Evolutionary conservation across 768 basidiomycete genomes (phyloP), one percentile per base, ranked within the genome.

Genomic region (Calocybe gangraenosa): DNA sequence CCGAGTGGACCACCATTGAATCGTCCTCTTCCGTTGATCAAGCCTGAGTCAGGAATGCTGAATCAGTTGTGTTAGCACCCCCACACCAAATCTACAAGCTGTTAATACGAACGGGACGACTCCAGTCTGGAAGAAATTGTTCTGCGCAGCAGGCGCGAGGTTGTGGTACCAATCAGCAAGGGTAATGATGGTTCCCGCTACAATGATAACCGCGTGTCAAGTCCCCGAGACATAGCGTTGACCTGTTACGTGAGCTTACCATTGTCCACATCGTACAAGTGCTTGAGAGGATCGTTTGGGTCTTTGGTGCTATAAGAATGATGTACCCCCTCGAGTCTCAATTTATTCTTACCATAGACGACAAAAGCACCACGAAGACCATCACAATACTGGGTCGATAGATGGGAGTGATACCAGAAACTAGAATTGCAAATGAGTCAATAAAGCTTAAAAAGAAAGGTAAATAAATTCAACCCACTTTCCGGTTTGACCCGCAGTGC

Each of bases 341-440:
- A 64, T 62, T 13, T 13, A 30, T 20, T 30, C 48, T 18, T 42
- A 57, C 61, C 60, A 10, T 67, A 61, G 3, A 64, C 56, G 9
- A 53, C 37, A 61, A 64, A 45, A 60, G 54, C 30, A 58, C 53
- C 51, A 46, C 68, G 37, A 63, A 68, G 15, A 51, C 75, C 76
- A 43, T 78, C 75, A 23, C 75, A 76, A 46, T 76, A 77, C 50
- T 77, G 75, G 4, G 68, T 68, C 3, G 64, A 64, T 36, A 65
- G 58, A 45, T 76, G 75, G 13, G 70, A 73, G 49, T 76, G 74
- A 46, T 47, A 65, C 64, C 60, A 62, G 47, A 51, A 62, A 41
- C 55, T 56, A n/a, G 1, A 21, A 20, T 23, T 17, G 19, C 18
- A n/a, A 35, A 35, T 5, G 14, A 7, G 39, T 46, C 2, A 39